Evolutionary conservation across 1,139 yeast genomes (phyloP).

Genomic region (Geotrichum restrictum): DNA sequence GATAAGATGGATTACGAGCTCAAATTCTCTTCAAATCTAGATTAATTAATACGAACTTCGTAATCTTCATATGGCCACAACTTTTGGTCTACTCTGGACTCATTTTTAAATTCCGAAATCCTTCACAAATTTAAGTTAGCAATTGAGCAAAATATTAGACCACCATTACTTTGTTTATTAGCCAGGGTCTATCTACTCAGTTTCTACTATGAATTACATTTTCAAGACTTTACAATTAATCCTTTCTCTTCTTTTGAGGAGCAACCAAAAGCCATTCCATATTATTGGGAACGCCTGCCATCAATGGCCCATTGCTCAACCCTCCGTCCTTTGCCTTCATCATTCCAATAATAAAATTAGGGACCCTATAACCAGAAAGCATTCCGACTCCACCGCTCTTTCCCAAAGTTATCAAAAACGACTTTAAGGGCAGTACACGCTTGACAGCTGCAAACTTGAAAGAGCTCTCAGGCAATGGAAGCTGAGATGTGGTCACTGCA

Average conservation of each 20-base stretch:
- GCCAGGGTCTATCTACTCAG: too few species aligned
- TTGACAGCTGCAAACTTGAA: not conserved
- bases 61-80: too few species aligned
- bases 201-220: too few species aligned
- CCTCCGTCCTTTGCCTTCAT: conserved; percentile 10
- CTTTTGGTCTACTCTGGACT: too few species aligned
- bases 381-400: conserved; percentile 13
- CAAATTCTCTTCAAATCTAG: too few species aligned
- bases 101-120: too few species aligned
- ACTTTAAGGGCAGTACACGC: not conserved
- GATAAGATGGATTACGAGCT: too few species aligned
- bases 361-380: conserved; percentile 8
- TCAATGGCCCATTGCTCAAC: not conserved
- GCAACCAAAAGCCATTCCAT: not conserved
- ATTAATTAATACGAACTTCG: too few species aligned
- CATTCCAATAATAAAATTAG: conserved; percentile 5
- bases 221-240: too few species aligned
- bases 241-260: not conserved
- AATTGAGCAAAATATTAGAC: too few species aligned
- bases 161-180: too few species aligned
- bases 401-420: conserved; percentile 8
- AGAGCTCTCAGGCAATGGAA: not conserved
- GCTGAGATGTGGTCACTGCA: not conserved
- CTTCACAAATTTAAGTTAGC: too few species aligned
- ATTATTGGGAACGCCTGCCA: not conserved